phyloP scores from a whole-genome alignment of 2,329 filamentous ascomycete species.

The Paramyrothecium roridum region DNA sequence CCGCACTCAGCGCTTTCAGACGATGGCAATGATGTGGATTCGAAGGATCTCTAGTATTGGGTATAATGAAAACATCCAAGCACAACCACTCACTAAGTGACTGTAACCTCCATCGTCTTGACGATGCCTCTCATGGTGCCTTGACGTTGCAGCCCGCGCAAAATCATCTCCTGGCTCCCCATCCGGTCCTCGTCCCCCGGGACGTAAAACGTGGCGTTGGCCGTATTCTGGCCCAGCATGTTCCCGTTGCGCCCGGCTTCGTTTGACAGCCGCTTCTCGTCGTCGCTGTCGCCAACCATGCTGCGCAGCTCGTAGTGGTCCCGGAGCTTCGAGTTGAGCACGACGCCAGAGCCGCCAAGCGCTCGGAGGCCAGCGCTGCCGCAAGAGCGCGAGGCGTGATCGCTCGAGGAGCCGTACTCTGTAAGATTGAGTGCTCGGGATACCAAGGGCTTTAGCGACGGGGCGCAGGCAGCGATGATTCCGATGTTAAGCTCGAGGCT shows the following conservation, averaged over 20 bases:
- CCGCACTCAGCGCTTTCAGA: too few species aligned
- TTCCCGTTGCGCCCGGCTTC: background rate
- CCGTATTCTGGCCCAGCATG: background rate
- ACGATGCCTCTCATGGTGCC: background rate
- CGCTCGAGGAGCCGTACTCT: background rate
- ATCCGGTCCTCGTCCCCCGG: background rate
- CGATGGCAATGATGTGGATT: too few species aligned
- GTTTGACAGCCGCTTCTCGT: background rate
- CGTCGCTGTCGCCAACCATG: background rate
- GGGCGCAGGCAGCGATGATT: slow-evolving; percentile 32
- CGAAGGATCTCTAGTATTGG: too few species aligned
- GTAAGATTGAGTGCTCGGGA: slow-evolving; percentile 6
- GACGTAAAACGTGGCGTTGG: background rate
- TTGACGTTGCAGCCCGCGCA: background rate
- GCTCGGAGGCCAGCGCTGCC: background rate
- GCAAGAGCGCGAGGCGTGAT: background rate
- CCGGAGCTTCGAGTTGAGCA: background rate
- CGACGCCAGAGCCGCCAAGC: background rate
- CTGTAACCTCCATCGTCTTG: background rate
- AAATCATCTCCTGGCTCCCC: background rate
- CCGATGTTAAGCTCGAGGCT: slow-evolving; percentile 31
- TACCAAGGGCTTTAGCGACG: slow-evolving; percentile 30
- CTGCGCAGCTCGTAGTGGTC: background rate
- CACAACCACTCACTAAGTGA: background rate
- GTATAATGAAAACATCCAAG: background rate